These are phyloP conservation scores for Calonectria leucothoes DNA, from an alignment of 2,329 filamentous ascomycete species.

Conservation along the genomic window DNA sequence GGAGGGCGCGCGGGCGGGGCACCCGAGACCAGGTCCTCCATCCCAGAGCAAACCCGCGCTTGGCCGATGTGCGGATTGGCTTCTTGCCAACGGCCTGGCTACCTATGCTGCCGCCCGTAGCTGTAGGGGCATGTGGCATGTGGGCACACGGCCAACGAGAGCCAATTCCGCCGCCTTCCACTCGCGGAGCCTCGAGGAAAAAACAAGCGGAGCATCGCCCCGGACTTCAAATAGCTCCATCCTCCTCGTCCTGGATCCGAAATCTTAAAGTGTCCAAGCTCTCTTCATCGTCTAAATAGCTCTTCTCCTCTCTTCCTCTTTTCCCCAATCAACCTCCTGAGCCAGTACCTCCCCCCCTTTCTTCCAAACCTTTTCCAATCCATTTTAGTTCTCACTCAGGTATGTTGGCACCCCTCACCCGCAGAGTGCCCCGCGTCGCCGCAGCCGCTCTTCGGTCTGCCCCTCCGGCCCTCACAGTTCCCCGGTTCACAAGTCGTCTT, in stretches of 20 bases:
- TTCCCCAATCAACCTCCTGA: background rate
- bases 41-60: background rate
- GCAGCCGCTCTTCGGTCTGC: conserved; percentile 30
- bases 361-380: background rate
- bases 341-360: background rate
- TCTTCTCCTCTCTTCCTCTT: background rate
- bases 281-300: background rate
- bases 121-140: background rate
- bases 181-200: conserved; percentile 13
- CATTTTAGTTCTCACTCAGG: conserved; percentile 7
- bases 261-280: conserved; percentile 15
- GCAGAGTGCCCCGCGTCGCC: conserved; percentile 38
- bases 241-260: background rate
- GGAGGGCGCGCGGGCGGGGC: conserved; percentile 24
- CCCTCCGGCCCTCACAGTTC: conserved; percentile 28
- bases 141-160: conserved; percentile 14
- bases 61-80: conserved; percentile 10
- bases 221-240: conserved; percentile 19
- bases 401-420: conserved; percentile 38
- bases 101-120: background rate
- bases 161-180: conserved; percentile 23
- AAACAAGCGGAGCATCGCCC: conserved; percentile 23
- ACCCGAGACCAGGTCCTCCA: conserved; percentile 10
- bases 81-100: background rate
- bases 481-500: conserved; percentile 46